Evolutionary conservation across 495 filamentous ascomycete species (phyloP), one percentile per base, ranked within the genome.

Genomic region (Penicillium malachiteum): DNA sequence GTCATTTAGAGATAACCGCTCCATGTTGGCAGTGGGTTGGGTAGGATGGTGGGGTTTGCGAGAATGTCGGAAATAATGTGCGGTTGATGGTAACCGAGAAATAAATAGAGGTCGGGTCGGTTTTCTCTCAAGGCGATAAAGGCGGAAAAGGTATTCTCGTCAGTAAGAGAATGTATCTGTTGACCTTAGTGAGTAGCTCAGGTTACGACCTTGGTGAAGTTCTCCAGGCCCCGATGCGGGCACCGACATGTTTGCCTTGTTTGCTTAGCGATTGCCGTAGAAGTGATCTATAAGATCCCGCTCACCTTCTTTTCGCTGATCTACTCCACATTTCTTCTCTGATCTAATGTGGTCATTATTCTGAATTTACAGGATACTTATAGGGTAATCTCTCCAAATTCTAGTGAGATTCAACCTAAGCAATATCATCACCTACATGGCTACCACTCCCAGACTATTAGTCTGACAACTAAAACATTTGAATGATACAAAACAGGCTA

Each of bases 1-100:
- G 16, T 78, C 75, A 50, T 76, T 74, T 40, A 76, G 55, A 38
- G 74, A 71, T 55, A 71, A 61, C 16, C 73, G 69, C 55, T 78
- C 74, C 74, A 78, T 77, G n/a, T 50, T 9, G 39, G 54, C 26
- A 33, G 21, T 26, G 21, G 21, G 52, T 13, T 51, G 49, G 48
- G 39, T 52, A 49, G 30, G 49, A 37, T 45, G 43, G 56, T 38
- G 59, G 56, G 46, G 50, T 49, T 54, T 37, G 34, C 8, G 47
- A 35, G 33, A 31, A 39, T 10, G 35, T 31, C n/a, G 32, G 26
- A 59, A 45, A 45, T n/a, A n/a, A 47, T 32, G 26, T 26, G 43
- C 37, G 47, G 7, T 18, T 32, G 44, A 32, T 26, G 6, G 38
- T 44, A 50, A 33, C 12, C 18, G 34, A 17, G 17, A 11, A 32